phyloP scores from a whole-genome alignment of 2,329 filamentous ascomycete genomes.

The Didymella lethalis region DNA sequence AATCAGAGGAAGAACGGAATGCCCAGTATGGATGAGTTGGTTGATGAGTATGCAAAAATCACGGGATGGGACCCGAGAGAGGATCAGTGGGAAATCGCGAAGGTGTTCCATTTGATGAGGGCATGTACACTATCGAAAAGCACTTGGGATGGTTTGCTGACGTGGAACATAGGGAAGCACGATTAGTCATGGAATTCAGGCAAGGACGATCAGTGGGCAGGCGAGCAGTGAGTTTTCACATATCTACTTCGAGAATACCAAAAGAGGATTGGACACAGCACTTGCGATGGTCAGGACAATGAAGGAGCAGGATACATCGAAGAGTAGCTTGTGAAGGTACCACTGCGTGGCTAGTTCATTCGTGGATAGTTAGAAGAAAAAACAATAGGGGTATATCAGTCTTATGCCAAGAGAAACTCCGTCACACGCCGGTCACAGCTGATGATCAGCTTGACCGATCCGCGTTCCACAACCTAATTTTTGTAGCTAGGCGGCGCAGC shows the following conservation, averaged over 20 bases:
- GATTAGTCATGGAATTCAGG: constrained; percentile 48
- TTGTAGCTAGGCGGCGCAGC: constrained; percentile 36
- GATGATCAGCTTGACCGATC: neutral
- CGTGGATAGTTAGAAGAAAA: neutral
- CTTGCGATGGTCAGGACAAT: constrained; percentile 37
- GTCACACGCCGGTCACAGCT: constrained; percentile 6
- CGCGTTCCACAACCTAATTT: constrained; percentile 21
- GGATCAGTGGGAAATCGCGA: constrained; percentile 47
- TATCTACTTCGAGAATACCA: constrained; percentile 47
- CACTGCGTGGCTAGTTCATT: neutral
- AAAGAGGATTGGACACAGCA: constrained; percentile 42
- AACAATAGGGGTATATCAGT: constrained; percentile 20
- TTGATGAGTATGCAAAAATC: constrained; percentile 70
- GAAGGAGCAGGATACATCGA: constrained; percentile 36
- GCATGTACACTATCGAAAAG: constrained; percentile 26
- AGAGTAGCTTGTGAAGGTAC: constrained; percentile 32
- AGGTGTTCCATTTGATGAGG: constrained; percentile 48
- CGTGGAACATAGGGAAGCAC: constrained; percentile 36
- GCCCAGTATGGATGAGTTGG: constrained; percentile 64
- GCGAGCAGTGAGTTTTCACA: constrained; percentile 50
- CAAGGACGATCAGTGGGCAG: constrained; percentile 47
- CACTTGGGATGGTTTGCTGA: neutral
- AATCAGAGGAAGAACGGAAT: constrained; percentile 66
- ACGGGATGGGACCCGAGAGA: constrained; percentile 73
- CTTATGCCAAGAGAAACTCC: constrained; percentile 16